Evolutionary conservation across 306 rosid genomes (phyloP).

Genomic region (Rubus parviflorus): DNA sequence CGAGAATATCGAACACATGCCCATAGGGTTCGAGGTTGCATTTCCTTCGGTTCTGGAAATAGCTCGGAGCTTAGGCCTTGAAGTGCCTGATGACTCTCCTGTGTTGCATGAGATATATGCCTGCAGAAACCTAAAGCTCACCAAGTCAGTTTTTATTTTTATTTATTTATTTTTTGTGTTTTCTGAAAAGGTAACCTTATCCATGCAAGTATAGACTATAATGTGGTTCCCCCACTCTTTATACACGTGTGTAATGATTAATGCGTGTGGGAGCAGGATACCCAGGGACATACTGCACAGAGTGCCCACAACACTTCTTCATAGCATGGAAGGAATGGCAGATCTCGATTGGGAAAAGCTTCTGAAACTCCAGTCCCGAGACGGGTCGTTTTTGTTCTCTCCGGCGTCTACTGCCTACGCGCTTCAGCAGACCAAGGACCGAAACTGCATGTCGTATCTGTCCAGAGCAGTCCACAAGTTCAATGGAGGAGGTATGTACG

Average conservation of each 20-base stretch:
- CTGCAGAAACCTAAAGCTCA: slow-evolving; percentile 63
- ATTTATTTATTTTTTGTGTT: not conserved
- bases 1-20: slow-evolving; percentile 85
- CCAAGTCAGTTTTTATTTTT: slow-evolving; percentile 39
- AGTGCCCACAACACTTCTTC: slow-evolving; percentile 83
- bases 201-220: not conserved
- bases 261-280: slow-evolving; percentile 49
- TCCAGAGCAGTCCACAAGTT: slow-evolving; percentile 49
- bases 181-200: slow-evolving; percentile 13
- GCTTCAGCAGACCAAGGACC: slow-evolving; percentile 66
- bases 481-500: slow-evolving; percentile 80
- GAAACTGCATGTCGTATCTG: slow-evolving; percentile 66
- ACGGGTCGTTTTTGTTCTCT: slow-evolving; percentile 90
- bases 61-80: slow-evolving; percentile 55
- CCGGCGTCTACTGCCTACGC: slow-evolving; percentile 97
- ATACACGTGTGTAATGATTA: not conserved
- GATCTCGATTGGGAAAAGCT: slow-evolving; percentile 79
- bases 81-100: slow-evolving; percentile 55
- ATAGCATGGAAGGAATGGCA: slow-evolving; percentile 95
- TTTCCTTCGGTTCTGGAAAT: slow-evolving; percentile 81
- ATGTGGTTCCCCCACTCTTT: not conserved
- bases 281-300: slow-evolving; percentile 85
- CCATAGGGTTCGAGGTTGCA: slow-evolving; percentile 90
- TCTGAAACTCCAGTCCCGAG: slow-evolving; percentile 74
- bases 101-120: slow-evolving; percentile 63